Evolutionary conservation across 257 asterid genomes (phyloP).

Genomic region (Echites panduratus): DNA sequence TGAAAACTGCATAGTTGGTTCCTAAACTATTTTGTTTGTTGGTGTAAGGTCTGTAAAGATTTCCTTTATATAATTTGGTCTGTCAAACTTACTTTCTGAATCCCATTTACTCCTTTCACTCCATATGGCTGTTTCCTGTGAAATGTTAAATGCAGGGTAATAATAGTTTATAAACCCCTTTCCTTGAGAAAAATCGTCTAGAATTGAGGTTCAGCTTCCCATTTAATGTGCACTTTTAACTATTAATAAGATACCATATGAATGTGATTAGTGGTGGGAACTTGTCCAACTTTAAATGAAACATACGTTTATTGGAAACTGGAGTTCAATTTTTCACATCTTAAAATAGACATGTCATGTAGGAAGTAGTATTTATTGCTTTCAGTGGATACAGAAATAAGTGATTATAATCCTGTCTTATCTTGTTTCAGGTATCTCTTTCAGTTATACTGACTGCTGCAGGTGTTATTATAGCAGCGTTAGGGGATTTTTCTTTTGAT

Average conservation of each 20-base stretch:
- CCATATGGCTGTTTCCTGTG: no score
- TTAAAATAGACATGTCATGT: no score
- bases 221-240: no score
- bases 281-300: no score
- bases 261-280: no score
- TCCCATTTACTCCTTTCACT: background rate
- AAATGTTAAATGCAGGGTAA: background rate
- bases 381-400: background rate
- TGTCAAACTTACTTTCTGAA: background rate
- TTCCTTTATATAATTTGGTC: background rate
- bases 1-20: background rate
- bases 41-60: background rate
- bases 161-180: background rate
- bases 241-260: no score
- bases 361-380: background rate
- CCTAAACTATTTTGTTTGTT: background rate
- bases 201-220: background rate
- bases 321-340: no score
- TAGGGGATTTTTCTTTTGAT: slow-evolving; percentile 98
- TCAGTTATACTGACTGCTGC: slow-evolving; percentile 87
- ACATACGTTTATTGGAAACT: no score
- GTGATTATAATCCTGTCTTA: background rate
- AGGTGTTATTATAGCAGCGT: slow-evolving; percentile 90
- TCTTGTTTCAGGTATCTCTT: slow-evolving; percentile 64
- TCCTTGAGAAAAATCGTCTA: background rate